These are phyloP conservation scores for Crataegus laevigata DNA, from an alignment of 306 rosid species.

Conservation along the genomic window DNA sequence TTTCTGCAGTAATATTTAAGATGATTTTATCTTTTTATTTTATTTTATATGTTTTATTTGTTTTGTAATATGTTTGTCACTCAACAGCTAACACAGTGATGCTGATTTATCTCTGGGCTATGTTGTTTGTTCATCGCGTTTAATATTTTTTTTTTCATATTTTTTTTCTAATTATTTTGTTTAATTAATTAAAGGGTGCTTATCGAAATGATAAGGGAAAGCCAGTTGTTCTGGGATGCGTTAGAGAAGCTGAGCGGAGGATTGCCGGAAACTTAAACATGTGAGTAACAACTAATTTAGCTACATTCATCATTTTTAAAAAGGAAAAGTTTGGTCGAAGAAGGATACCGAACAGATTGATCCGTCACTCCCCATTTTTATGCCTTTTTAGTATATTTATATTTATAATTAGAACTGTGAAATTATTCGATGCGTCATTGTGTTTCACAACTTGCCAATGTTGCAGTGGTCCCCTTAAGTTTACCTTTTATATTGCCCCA, in stretches of 20 bases:
- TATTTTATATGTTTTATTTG: background rate
- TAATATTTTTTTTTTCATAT: background rate
- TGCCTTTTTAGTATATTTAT: background rate
- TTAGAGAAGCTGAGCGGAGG: conserved; percentile 89
- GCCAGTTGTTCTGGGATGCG: conserved; percentile 86
- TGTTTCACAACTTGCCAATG: conserved; percentile 3
- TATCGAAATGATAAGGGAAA: conserved; percentile 90
- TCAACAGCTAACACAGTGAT: background rate
- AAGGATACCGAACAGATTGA: too few relatives aligned
- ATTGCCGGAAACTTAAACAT: conserved; percentile 69
- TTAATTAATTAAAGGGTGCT: conserved; percentile 53
- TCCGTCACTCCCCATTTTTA: background rate
- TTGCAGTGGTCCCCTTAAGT: conserved; percentile 17
- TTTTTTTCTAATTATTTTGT: background rate
- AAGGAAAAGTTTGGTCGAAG: too few relatives aligned
- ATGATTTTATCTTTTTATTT: background rate
- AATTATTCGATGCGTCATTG: background rate
- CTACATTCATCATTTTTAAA: too few relatives aligned
- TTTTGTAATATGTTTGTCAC: background rate
- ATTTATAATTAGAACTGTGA: background rate
- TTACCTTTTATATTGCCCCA: conserved; percentile 6
- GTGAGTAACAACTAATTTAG: conserved; percentile 14
- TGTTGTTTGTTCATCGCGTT: background rate
- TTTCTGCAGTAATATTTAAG: background rate
- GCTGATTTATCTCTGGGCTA: conserved; percentile 5